A percentile compares a stretch with the other conserved stretches of the same genome.
Evolutionary conservation across 2,329 filamentous ascomycete species (phyloP).

Genomic region (Trichoderma sp.): DNA sequence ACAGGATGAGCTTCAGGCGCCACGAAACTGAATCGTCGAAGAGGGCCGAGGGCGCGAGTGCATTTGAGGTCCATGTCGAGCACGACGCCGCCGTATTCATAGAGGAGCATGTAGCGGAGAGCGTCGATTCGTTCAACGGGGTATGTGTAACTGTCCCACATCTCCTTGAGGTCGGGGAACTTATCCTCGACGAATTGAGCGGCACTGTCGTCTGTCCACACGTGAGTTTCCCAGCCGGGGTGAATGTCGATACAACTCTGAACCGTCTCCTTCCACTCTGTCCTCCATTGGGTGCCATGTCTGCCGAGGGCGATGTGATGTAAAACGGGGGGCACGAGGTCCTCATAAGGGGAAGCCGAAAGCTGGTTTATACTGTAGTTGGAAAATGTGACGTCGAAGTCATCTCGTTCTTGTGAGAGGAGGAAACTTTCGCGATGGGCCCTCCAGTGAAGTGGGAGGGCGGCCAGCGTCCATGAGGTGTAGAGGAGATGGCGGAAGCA

Average conservation of each 20-base stretch:
- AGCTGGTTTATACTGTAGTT: slow-evolving; percentile 35
- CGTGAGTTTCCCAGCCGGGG: slow-evolving; percentile 35
- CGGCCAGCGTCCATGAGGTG: slow-evolving; percentile 34
- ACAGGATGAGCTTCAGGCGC: slow-evolving; percentile 43
- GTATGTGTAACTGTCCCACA: slow-evolving; percentile 56
- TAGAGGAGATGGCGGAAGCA: slow-evolving; percentile 28
- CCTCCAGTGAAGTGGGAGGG: slow-evolving; percentile 32
- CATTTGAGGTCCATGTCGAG: slow-evolving; percentile 38
- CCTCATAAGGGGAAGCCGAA: slow-evolving; percentile 32
- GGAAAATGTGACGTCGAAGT: slow-evolving; percentile 38
- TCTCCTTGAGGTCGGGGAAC: slow-evolving; percentile 39
- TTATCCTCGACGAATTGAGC: slow-evolving; percentile 25
- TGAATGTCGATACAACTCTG: slow-evolving; percentile 38
- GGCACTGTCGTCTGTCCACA: slow-evolving; percentile 29
- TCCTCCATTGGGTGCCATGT: slow-evolving; percentile 26
- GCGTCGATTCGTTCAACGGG: slow-evolving; percentile 71
- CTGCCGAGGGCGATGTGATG: slow-evolving; percentile 37
- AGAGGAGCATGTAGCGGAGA: slow-evolving; percentile 58
- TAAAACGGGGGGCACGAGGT: slow-evolving; percentile 37
- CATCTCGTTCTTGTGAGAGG: slow-evolving; percentile 31
- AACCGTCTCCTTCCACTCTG: slow-evolving; percentile 34
- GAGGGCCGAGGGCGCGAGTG: slow-evolving; percentile 40
- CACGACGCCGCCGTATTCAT: slow-evolving; percentile 37
- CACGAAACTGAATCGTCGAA: slow-evolving; percentile 44
- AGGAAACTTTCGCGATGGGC: slow-evolving; percentile 31